These are phyloP conservation scores for Boletus rubescentipes DNA, from an alignment of 768 basidiomycete genomes.

Conservation along the genomic window DNA sequence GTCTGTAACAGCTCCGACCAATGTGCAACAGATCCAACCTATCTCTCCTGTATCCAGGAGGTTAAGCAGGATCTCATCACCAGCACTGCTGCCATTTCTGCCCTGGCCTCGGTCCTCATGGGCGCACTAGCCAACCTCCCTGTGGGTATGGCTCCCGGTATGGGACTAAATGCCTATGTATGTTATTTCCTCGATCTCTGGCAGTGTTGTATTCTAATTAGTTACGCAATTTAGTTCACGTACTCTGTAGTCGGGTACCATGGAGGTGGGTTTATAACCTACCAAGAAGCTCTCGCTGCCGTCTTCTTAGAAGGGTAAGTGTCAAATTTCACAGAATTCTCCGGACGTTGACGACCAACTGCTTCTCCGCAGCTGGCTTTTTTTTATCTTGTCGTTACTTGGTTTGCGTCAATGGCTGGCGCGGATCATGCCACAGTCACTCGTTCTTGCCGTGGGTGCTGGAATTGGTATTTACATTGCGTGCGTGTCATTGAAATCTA, in stretches of 20 bases:
- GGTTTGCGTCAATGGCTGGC: slow-evolving; percentile 90
- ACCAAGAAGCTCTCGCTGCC: slow-evolving; percentile 77
- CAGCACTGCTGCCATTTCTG: slow-evolving; percentile 74
- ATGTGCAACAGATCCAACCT: slow-evolving; percentile 52
- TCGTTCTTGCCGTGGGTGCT: slow-evolving; percentile 80
- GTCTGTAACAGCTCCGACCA: slow-evolving; percentile 62
- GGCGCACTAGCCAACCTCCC: slow-evolving; percentile 85
- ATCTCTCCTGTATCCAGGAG: slow-evolving; percentile 57
- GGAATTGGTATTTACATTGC: slow-evolving; percentile 90
- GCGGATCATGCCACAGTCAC: slow-evolving; percentile 83
- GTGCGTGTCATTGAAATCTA: slow-evolving; percentile 38
- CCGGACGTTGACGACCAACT: neutral
- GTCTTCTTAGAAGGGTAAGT: slow-evolving; percentile 85
- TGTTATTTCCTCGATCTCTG: slow-evolving; percentile 24
- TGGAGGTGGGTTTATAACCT: slow-evolving; percentile 66
- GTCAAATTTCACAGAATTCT: neutral
- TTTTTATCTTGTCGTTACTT: slow-evolving; percentile 74
- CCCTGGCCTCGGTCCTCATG: slow-evolving; percentile 78
- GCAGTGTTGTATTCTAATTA: neutral
- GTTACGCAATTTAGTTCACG: slow-evolving; percentile 56
- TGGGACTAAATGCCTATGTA: slow-evolving; percentile 82
- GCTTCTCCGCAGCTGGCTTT: slow-evolving; percentile 59
- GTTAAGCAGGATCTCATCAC: slow-evolving; percentile 79
- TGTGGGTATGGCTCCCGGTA: slow-evolving; percentile 83
- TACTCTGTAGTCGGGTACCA: slow-evolving; percentile 88